Conservation (phyloP, 2,329 filamentous ascomycete genomes). For the Chrysosporium queenslandicum region DNA sequence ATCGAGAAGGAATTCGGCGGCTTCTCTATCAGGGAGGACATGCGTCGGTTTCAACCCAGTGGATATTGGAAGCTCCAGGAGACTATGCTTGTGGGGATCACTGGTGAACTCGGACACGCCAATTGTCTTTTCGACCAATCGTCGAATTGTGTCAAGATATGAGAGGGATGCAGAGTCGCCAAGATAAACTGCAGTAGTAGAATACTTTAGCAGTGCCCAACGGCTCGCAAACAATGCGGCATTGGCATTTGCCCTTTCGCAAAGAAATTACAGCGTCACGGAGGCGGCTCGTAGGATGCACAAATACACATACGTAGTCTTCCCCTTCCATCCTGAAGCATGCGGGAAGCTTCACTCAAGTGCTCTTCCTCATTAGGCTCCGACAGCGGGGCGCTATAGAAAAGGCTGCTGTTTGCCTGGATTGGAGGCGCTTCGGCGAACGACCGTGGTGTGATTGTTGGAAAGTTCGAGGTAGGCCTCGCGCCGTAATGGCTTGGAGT, state of each 20-base stretch:
- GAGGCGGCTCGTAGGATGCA: background rate
- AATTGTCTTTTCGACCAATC: conserved; percentile 47
- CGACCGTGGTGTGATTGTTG: conserved; percentile 2
- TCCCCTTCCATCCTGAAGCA: conserved; percentile 54
- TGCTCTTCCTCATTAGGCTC: conserved; percentile 19
- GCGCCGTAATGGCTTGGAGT: background rate
- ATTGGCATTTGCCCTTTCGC: too few relatives aligned
- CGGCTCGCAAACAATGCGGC: background rate
- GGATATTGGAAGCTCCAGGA: conserved; percentile 46
- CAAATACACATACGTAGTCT: conserved; percentile 16
- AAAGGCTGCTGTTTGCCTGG: conserved; percentile 1
- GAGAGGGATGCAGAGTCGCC: conserved; percentile 55
- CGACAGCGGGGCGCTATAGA: background rate
- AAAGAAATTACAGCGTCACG: background rate
- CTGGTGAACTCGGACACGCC: conserved; percentile 49
- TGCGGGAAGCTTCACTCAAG: conserved; percentile 48
- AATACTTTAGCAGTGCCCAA: conserved; percentile 2
- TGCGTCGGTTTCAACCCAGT: conserved; percentile 40
- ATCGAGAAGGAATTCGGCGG: conserved; percentile 46
- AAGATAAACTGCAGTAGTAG: conserved; percentile 45
- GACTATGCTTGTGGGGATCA: conserved; percentile 48
- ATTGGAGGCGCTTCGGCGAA: background rate
- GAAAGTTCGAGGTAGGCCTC: background rate
- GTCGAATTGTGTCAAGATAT: conserved; percentile 51
- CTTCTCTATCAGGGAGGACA: conserved; percentile 47